Evolutionary conservation across 768 basidiomycete species (phyloP), one percentile per base, ranked within the genome.

Genomic region (Hygrophoropsis aurantiaca): DNA sequence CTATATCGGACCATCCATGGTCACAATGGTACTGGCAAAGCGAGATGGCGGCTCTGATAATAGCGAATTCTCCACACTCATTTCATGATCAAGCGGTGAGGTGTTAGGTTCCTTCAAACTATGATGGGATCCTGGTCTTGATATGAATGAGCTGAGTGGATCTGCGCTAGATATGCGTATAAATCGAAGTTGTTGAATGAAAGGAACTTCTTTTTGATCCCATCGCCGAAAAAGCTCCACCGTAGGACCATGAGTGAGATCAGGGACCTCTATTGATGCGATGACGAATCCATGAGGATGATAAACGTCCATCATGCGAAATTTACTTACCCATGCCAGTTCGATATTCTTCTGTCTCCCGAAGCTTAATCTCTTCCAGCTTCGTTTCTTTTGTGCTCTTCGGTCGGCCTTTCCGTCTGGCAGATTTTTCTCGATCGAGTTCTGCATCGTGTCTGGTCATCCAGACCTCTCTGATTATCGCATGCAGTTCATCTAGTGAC

Each of bases 161-260:
- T 79, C 66, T 15, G 66, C 62, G 59, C 85, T 83, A 41, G 74
- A 84, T 66, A 93, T 83, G 47, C 87, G 82, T 51, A 91, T 80
- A 64, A 85, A 88, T 35, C 87, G 84, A 42, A 93, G 72, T 13
- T 83, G 73, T 42, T 86, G 76, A 33, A 86, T 74, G 61, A 78
- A 93, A 4, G 85, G 79, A 4, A 80, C 67, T 55, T 90, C 87
- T 49, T 78, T 81, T 54, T 87, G 83, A 56, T 91, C 87, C 90
- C 90, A 93, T 48, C 70, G 67, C 33, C 86, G 78, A 61, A 90
- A 89, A 3, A 91, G 69, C 23, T 77, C 75, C 32, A 88, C 84
- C 13, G 79, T 92, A 9, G 73, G 62, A n/a, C 70, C 64, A 53
- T 92, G 81, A 0, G 88, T 91, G 21, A 93, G 74, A 65, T 93